phyloP scores from a whole-genome alignment of 1,284 basidiomycete genomes.

The Cryptococcus floricola region DNA sequence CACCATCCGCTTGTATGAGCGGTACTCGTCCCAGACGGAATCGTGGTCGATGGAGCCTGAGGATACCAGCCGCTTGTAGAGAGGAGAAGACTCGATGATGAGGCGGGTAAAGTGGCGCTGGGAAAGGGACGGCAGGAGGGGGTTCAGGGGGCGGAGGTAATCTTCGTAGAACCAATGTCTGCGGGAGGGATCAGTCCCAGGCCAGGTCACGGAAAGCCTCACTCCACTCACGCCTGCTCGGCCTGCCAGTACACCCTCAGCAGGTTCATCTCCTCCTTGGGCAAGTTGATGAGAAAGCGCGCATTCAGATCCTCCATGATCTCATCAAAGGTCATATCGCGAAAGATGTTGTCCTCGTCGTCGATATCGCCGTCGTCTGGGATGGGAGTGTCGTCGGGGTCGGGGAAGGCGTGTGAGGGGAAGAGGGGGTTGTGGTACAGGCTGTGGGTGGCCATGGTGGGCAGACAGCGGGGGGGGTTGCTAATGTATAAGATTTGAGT shows the following conservation, averaged over 20 bases:
- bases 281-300: conserved; percentile 96
- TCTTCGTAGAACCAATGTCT: conserved; percentile 99
- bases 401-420: neutral
- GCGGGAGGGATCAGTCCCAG: conserved; percentile 3
- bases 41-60: conserved; percentile 40
- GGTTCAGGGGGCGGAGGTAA: conserved; percentile 88
- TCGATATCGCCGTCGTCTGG: conserved; percentile 11
- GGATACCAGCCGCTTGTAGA: conserved; percentile 29
- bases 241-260: conserved; percentile 98
- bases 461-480: neutral
- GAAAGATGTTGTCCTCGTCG: conserved; percentile 37
- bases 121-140: conserved; percentile 76
- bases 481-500: conserved; percentile 1
- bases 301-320: conserved; percentile 87
- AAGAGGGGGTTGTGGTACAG: conserved; percentile 1
- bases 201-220: conserved; percentile 5
- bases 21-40: conserved; percentile 52
- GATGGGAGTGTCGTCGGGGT: neutral
- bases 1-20: conserved; percentile 91
- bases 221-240: conserved; percentile 87
- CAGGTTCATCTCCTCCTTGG: conserved; percentile 83
- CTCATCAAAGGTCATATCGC: conserved; percentile 47
- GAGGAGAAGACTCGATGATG: conserved; percentile 60
- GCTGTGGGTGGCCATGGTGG: neutral
- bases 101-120: conserved; percentile 94